Evolutionary conservation across 768 basidiomycete species (phyloP), one percentile per base, ranked within the genome.

Genomic region (Psilocybe cyanescens): DNA sequence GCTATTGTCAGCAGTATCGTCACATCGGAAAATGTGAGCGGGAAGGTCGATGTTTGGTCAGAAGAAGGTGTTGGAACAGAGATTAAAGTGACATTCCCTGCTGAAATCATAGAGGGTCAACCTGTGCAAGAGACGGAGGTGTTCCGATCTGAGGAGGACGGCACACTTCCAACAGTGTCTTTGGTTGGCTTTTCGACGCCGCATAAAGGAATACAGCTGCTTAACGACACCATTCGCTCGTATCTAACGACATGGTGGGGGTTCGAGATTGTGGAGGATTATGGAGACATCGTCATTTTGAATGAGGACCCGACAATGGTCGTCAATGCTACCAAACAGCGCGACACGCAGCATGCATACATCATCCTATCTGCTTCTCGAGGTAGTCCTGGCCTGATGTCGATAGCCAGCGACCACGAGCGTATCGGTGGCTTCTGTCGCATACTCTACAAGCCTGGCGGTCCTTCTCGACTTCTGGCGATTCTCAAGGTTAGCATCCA

Each of bases 1-100:
- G 95, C 96, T 33, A 97, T 98, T 65, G 96, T 97, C 70, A 94
- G 91, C 78, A 94, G 90, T 66, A 97, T 97, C 64, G 85, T 96
- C 39, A 86, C 86, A 14, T 94, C 93, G 2, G 88, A 91, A 48
- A 91, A 88, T 64, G 88, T 98, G 55, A 85, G 88, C 29, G 96
- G 96, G 49, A 94, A 94, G 68, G 91, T 97, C 41, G 96, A 97
- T 67, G 95, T 98, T 8, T 90, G 89, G 88, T 96, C 94, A 62
- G 89, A 92, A 65, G 95, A 96, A 75, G 92, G 87, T 16, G 80
- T 86, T 39, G 96, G 96, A 29, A 97, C 96, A 2, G 94, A 96
- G 72, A 95, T 97, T 73, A 92, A 91, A 67, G 86, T 97, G 46
- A 85, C 84, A 2, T 93, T 97, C 72, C 83, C 83, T 31, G 93